These are phyloP conservation scores for Dacryopinax spathularia DNA, from an alignment of 768 basidiomycete genomes.

Conservation along the genomic window DNA sequence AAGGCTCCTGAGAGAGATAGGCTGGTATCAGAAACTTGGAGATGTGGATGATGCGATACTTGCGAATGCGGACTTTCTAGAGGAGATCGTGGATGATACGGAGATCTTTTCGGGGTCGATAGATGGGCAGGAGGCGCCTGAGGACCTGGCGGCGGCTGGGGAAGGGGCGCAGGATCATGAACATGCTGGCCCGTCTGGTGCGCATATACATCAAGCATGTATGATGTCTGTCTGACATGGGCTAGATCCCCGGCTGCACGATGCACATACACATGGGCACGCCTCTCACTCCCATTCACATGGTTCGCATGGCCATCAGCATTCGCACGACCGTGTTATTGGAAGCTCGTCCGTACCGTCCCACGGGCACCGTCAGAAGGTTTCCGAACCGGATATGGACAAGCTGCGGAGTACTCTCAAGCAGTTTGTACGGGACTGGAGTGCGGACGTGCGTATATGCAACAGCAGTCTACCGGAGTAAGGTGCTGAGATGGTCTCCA, in stretches of 20 bases:
- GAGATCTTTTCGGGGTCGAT: constrained; percentile 47
- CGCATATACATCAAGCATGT: background rate
- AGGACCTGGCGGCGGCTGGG: constrained; percentile 19
- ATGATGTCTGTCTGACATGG: background rate
- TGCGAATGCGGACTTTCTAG: constrained; percentile 65
- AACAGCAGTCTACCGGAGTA: background rate
- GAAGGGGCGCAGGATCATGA: constrained; percentile 15
- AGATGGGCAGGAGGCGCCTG: constrained; percentile 32
- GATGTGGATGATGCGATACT: constrained; percentile 69
- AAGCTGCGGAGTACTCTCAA: constrained; percentile 84
- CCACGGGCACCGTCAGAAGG: constrained; percentile 5
- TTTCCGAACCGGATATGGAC: constrained; percentile 61
- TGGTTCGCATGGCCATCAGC: constrained; percentile 23
- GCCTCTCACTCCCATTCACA: constrained; percentile 13
- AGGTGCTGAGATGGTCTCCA: constrained; percentile 19
- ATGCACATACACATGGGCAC: constrained; percentile 18
- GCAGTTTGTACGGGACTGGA: constrained; percentile 91
- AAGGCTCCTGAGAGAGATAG: constrained; percentile 47
- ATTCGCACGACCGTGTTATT: constrained; percentile 23
- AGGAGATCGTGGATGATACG: constrained; percentile 58
- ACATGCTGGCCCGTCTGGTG: constrained; percentile 1
- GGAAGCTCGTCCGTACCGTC: constrained; percentile 17
- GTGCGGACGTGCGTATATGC: constrained; percentile 43
- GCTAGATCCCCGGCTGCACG: constrained; percentile 6
- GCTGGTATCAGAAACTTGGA: constrained; percentile 66